phyloP scores from a whole-genome alignment of 2,329 filamentous ascomycete genomes.

The Stagonosporopsis tanaceti region DNA sequence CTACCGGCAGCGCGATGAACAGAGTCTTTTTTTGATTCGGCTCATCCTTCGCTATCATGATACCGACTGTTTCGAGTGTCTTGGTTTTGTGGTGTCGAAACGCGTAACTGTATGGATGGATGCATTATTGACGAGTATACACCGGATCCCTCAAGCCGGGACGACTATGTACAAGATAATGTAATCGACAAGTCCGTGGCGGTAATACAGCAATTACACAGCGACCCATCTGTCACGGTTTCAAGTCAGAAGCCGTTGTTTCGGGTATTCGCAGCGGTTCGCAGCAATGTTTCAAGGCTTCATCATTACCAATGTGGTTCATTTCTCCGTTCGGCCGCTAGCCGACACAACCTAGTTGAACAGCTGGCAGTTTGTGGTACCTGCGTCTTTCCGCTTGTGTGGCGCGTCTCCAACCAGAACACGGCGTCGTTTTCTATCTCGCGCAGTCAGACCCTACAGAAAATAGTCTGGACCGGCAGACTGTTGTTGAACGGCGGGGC shows the following conservation, averaged over 20 bases:
- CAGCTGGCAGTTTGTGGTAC: conserved; percentile 34
- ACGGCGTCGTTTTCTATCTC: conserved; percentile 7
- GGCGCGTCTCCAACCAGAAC: conserved; percentile 19
- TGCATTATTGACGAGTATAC: neutral
- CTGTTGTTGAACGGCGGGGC: conserved; percentile 33
- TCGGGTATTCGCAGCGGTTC: conserved; percentile 37
- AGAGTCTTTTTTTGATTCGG: conserved; percentile 19
- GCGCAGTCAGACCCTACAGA: conserved; percentile 7
- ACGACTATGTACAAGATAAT: neutral
- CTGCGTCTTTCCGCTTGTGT: conserved; percentile 35
- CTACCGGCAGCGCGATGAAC: conserved; percentile 37
- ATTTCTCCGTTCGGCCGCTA: conserved; percentile 30
- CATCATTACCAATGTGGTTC: conserved; percentile 27
- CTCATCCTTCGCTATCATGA: conserved; percentile 5
- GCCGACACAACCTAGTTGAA: conserved; percentile 30
- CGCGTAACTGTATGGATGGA: neutral
- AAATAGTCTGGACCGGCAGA: conserved; percentile 7
- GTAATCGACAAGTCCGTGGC: neutral
- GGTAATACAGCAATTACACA: conserved; percentile 13
- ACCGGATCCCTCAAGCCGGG: neutral
- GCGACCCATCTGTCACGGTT: conserved; percentile 10
- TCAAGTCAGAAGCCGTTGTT: conserved; percentile 26
- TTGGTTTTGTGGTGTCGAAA: neutral
- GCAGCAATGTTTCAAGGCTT: conserved; percentile 37
- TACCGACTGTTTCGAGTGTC: neutral